phyloP scores from a whole-genome alignment of 129 eudicot species.

The Apium graveolens region DNA sequence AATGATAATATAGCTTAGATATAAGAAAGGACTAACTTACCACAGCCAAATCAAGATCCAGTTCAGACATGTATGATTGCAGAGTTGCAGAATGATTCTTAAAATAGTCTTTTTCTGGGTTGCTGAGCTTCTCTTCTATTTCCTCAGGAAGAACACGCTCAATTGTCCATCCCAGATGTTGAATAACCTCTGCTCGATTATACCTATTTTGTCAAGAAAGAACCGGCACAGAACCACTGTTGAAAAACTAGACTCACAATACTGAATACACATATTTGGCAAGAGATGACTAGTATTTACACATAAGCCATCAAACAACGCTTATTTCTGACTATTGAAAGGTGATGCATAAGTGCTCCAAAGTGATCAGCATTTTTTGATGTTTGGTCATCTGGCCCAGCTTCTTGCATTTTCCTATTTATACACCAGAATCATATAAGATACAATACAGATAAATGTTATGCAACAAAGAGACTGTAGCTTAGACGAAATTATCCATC shows the following conservation, averaged over 20 bases:
- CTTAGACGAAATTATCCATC: background rate
- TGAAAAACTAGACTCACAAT: slow-evolving; percentile 2
- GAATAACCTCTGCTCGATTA: slow-evolving; percentile 75
- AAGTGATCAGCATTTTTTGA: slow-evolving; percentile 65
- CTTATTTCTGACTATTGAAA: slow-evolving; percentile 82
- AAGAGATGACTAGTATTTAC: slow-evolving; percentile 28
- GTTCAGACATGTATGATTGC: slow-evolving; percentile 52
- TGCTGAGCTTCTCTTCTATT: slow-evolving; percentile 67
- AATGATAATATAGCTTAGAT: background rate
- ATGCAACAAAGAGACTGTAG: background rate
- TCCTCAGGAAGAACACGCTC: slow-evolving; percentile 66
- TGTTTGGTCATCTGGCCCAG: slow-evolving; percentile 47
- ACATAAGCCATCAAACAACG: slow-evolving; percentile 98
- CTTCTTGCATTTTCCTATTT: slow-evolving; percentile 60
- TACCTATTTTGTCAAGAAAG: slow-evolving; percentile 36
- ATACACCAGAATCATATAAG: background rate
- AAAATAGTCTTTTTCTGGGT: slow-evolving; percentile 65
- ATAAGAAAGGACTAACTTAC: slow-evolving; percentile 22
- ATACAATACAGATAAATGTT: background rate
- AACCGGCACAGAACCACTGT: slow-evolving; percentile 8
- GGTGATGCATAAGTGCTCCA: slow-evolving; percentile 91
- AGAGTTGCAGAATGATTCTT: slow-evolving; percentile 60
- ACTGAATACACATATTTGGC: background rate
- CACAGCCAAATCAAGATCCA: slow-evolving; percentile 79
- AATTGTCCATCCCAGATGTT: slow-evolving; percentile 69